Evolutionary conservation across 1,139 yeast genomes (phyloP), one percentile per base, ranked within the genome.

Genomic region (Candida buenavistaensis): DNA sequence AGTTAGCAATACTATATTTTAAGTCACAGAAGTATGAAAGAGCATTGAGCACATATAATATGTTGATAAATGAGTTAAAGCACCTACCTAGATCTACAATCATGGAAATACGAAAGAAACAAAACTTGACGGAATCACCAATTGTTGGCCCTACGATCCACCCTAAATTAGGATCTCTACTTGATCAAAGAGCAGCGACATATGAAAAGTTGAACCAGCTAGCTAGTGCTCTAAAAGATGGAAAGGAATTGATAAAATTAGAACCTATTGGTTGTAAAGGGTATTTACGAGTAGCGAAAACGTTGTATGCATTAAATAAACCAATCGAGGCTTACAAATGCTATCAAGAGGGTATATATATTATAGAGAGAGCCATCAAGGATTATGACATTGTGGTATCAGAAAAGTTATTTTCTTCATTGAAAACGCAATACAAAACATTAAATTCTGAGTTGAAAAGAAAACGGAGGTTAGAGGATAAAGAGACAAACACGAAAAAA

Each of bases 201-300:
- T 68, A 62, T 50, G 82, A 78, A 47, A 80, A 77, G 47, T 41
- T 78, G 34, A 60, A 61, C 2, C 59, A 65, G 12, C 28, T 55
- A 2, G 54, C 53, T 0, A 55, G 55, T 15, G 82, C 86, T 0
- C 48, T 74, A 28, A 46, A 47, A 16, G 82, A 78, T 40, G 73
- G 78, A 0, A 54, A 62, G 20, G 57, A 48, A 28, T 56, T 75
- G 45, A 57, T 73, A 3, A 50, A 55, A 13, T 36, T 64, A 2
- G 84, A 80, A 32, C 84, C 86, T 0, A 57, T 69, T 28, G 72
- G 78, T 27, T 66, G 81, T 44, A 80, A 76, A 51, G 82, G 85
- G 1, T 80, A 80, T 46, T 55, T 82, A 17, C 52, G 88, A 31
- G 52, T 62, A 1, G 77, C 79, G 2, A 80, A 78, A 47, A 43